Evolutionary conservation across 2,329 filamentous ascomycete species (phyloP).

Genomic region (Apiospora phragmitis): DNA sequence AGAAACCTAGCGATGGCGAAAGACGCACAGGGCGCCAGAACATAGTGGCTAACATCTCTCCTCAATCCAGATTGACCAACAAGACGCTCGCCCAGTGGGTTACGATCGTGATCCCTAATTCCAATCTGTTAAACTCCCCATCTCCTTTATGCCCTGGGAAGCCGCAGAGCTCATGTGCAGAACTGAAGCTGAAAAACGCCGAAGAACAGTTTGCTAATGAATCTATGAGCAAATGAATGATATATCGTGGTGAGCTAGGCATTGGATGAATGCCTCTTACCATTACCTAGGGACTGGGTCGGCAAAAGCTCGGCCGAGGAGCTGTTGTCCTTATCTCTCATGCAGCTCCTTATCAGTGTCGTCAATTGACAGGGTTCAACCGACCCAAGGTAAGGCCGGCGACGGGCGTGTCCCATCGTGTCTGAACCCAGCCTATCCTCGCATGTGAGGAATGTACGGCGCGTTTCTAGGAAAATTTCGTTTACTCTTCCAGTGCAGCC

Average conservation of each 20-base stretch:
- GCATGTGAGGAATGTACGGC: slow-evolving; percentile 4
- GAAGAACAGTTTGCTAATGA: not conserved
- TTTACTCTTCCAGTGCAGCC: not conserved
- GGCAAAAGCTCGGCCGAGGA: not conserved
- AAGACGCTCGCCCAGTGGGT: not conserved
- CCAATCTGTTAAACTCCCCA: not conserved
- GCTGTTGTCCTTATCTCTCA: not conserved
- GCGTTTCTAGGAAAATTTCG: not conserved
- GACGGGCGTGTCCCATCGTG: not conserved
- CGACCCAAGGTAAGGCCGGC: not conserved
- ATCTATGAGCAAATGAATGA: not conserved
- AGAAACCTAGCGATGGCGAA: not conserved
- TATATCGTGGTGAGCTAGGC: not conserved
- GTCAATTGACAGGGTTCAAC: not conserved
- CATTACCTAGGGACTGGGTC: not conserved
- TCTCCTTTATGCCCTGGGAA: not conserved
- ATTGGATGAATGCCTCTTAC: not conserved
- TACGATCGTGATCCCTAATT: not conserved
- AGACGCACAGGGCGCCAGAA: not conserved
- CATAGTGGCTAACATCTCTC: not conserved
- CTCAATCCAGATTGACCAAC: not conserved
- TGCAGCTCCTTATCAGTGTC: not conserved
- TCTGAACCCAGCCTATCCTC: not conserved
- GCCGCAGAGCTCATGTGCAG: not conserved
- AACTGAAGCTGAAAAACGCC: not conserved